Evolutionary conservation across 306 rosid species (phyloP).

Genomic region (Luffa acutangula): DNA sequence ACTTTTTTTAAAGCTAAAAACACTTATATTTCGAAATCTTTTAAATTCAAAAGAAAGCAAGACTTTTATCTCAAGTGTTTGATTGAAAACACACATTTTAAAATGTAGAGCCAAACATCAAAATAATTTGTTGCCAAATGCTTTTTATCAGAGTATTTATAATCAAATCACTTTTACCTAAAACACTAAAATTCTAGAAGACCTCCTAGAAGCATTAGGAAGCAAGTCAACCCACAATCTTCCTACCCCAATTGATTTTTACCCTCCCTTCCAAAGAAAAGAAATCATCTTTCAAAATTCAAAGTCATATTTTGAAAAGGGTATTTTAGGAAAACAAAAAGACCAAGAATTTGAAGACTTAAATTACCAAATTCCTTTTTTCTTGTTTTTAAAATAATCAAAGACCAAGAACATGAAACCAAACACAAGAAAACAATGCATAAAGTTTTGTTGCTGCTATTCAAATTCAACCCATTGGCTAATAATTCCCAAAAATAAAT

Average conservation of each 20-base stretch:
- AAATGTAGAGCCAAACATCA: neutral
- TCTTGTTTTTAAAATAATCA: neutral
- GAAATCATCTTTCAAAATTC: neutral
- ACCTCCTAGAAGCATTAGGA: neutral
- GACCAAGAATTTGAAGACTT: neutral
- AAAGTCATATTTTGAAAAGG: neutral
- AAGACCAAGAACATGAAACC: conserved; percentile 7
- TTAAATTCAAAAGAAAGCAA: neutral
- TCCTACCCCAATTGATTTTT: neutral
- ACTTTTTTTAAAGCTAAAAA: too few relatives aligned
- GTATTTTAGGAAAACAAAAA: neutral
- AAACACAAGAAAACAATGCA: neutral
- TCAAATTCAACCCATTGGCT: neutral
- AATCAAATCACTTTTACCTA: neutral
- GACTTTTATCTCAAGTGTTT: neutral
- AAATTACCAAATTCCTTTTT: neutral
- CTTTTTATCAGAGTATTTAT: neutral
- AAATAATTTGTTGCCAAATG: neutral
- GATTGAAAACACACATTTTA: neutral
- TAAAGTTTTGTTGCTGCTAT: neutral
- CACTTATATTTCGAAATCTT: too few relatives aligned
- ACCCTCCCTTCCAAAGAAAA: neutral
- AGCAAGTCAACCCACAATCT: neutral
- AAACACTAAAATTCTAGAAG: neutral
- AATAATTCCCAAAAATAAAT: neutral